phyloP scores from a whole-genome alignment of 75 land plant species.

The Chamaecyparis obtusa region DNA sequence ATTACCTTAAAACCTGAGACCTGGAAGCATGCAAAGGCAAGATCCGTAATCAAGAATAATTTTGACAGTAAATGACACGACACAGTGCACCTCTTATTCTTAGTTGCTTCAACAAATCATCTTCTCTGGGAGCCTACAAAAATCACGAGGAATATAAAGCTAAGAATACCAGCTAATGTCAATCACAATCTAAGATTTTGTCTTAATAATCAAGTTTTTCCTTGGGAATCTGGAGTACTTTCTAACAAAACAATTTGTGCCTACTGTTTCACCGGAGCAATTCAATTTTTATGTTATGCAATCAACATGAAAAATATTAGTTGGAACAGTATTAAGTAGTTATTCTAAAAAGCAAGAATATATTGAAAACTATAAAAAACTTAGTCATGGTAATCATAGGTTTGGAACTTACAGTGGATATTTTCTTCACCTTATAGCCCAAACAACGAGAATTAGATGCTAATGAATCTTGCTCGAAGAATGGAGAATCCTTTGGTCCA shows the following conservation, averaged over 20 bases:
- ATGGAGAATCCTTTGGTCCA: constrained; percentile 22
- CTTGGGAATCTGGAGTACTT: too few relatives aligned
- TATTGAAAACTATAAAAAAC: constrained; percentile 3
- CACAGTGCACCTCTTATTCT: constrained; percentile 73
- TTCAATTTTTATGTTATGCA: not conserved
- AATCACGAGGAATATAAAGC: not conserved
- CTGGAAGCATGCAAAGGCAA: constrained; percentile 79
- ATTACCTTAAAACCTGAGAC: constrained; percentile 69
- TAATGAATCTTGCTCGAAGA: constrained; percentile 19
- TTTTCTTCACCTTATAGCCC: constrained; percentile 40
- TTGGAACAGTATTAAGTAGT: not conserved
- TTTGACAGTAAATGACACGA: constrained; percentile 55
- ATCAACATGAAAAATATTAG: not conserved
- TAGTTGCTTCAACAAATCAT: constrained; percentile 39
- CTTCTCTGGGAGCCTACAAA: constrained; percentile 55
- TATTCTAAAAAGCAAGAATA: not conserved
- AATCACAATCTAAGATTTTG: not conserved
- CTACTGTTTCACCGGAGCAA: not conserved
- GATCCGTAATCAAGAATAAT: constrained; percentile 56
- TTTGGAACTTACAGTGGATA: constrained; percentile 2
- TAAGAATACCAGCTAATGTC: not conserved
- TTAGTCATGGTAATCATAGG: not conserved
- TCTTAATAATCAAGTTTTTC: not conserved
- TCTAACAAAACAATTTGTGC: too few relatives aligned
- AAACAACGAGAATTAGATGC: constrained; percentile 39